Evolutionary conservation across 148 eudicot species (phyloP), one percentile per base, ranked within the genome.

Genomic region (Salicornia ramosissima): DNA sequence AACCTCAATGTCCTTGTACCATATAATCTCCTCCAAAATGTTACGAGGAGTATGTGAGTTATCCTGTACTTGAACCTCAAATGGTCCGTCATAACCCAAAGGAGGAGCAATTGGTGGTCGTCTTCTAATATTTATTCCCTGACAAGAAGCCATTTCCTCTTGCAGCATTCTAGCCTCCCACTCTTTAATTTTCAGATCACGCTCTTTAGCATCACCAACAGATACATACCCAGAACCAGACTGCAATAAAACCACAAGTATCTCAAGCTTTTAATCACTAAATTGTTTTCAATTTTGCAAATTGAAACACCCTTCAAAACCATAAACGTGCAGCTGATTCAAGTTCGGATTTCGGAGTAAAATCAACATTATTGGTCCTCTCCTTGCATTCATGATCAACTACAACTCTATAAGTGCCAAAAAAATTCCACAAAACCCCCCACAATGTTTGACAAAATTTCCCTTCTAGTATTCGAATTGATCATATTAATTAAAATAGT

Each of bases 121-220:
- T 79, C 98, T 88, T 76, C 98, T 84, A n/a, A 94, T 90, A 65
- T 51, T 83, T 72, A 90, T 90, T 36, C 97, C 97, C 73, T 90
- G 96, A 56, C 79, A 78, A 36, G 76, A 79, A 59, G 96, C 98
- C 68, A 90, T 13, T 75, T 90, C 98, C 53, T 84, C 86, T 65
- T 83, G 88, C 28, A 83, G 72, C 81, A 64, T 85, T 53, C 79
- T 84, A 22, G 81, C 81, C 78, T 94, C 96, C 90, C 92, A 86
- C 74, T 94, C 97, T 80, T 86, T 85, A 45, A 81, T 65, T 76
- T 82, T 79, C n/a, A 94, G 75, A 19, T 74, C 86, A 65, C 74
- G 86, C 74, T 72, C 82, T 69, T 54, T 65, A 7, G 83, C 64
- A 64, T 83, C 79, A 53, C 53, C 75, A 24, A 63, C 34, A 28